Evolutionary conservation across 1,284 basidiomycete species (phyloP).

Genomic region (Sphaerobolus stellatus): DNA sequence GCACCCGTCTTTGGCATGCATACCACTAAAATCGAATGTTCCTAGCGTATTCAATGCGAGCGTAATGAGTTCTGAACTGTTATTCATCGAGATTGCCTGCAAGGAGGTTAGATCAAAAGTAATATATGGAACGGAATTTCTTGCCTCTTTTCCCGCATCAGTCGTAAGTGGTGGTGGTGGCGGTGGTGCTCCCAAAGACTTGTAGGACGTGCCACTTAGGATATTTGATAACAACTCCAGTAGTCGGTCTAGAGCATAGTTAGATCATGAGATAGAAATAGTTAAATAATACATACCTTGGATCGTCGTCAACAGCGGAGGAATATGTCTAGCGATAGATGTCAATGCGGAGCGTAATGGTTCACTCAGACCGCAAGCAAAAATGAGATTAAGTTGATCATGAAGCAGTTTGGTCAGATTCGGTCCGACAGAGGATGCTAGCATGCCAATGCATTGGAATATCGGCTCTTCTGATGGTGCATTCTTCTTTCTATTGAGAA

Average conservation of each 20-base stretch:
- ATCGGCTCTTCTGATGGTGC: slow-evolving; percentile 93
- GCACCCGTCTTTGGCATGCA: slow-evolving; percentile 19
- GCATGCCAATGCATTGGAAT: slow-evolving; percentile 97
- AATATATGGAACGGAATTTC: not conserved
- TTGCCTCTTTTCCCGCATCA: slow-evolving; percentile 53
- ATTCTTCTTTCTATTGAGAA: slow-evolving; percentile 77
- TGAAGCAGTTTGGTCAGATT: slow-evolving; percentile 95
- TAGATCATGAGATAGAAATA: not conserved
- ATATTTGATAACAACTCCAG: slow-evolving; percentile 81
- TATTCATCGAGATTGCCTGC: slow-evolving; percentile 51
- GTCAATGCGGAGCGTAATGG: slow-evolving; percentile 84
- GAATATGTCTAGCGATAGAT: slow-evolving; percentile 86
- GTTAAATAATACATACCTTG: slow-evolving; percentile 60
- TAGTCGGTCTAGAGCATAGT: slow-evolving; percentile 63
- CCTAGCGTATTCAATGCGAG: slow-evolving; percentile 89
- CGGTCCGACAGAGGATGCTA: slow-evolving; percentile 93
- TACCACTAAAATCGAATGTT: slow-evolving; percentile 92
- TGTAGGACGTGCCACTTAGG: slow-evolving; percentile 82
- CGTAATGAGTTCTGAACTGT: slow-evolving; percentile 75
- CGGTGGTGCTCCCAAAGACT: slow-evolving; percentile 78
- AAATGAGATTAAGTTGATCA: slow-evolving; percentile 96
- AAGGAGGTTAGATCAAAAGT: slow-evolving; percentile 17
- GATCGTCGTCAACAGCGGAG: slow-evolving; percentile 87
- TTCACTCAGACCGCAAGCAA: slow-evolving; percentile 91
- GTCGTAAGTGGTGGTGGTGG: too few relatives aligned